Conservation (phyloP, 768 basidiomycete genomes). For the Amanita pseudoporphyria region DNA sequence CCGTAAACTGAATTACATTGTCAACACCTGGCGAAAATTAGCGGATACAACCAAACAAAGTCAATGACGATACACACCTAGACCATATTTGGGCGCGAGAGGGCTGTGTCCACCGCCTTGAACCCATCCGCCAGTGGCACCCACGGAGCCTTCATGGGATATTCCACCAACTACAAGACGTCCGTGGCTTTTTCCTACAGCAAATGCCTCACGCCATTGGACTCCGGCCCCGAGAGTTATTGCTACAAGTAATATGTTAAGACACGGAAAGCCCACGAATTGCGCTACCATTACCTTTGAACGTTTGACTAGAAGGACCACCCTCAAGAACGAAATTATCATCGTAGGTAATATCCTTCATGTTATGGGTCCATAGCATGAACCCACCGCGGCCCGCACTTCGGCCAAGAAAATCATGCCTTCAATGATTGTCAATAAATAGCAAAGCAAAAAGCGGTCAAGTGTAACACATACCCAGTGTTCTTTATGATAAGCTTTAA, state of each 20-base stretch:
- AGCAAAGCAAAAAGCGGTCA: constrained; percentile 14
- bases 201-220: constrained; percentile 36
- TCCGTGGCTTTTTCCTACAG: constrained; percentile 25
- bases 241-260: constrained; percentile 10
- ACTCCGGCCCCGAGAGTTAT: constrained; percentile 32
- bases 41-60: neutral
- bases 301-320: constrained; percentile 10
- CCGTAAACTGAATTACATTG: no score
- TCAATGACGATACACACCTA: no score
- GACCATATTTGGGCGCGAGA: neutral
- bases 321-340: no score
- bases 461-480: no score
- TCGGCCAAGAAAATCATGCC: constrained; percentile 35
- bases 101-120: constrained; percentile 28
- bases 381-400: constrained; percentile 31
- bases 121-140: no score
- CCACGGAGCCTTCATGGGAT: no score
- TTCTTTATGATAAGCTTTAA: constrained; percentile 26
- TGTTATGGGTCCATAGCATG: no score
- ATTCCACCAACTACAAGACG: no score
- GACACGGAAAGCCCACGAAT: no score
- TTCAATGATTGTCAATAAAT: constrained; percentile 10
- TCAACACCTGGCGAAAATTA: constrained; percentile 25
- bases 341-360: no score
- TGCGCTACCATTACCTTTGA: constrained; percentile 1